Percentiles rank a stretch among this genome's conserved stretches.
Evolutionary conservation across 108 stramenopile genomes (phyloP).

Genomic region (Nitzschia putrida): DNA sequence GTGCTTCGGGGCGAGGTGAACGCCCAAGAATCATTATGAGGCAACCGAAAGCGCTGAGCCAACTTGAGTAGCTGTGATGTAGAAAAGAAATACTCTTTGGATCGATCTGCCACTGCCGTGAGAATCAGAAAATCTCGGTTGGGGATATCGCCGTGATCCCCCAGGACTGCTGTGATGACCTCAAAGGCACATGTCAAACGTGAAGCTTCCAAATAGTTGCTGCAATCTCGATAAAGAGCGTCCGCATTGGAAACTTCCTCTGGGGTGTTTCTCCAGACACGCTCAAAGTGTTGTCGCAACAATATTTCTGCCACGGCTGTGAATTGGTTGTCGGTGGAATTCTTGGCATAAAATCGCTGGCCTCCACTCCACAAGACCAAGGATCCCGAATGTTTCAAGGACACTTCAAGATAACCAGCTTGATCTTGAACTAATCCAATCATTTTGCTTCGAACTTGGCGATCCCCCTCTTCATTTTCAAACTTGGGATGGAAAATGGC

Average conservation of each 20-base stretch:
- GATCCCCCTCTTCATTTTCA: slow-evolving; percentile 69
- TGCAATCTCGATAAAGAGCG: slow-evolving; percentile 59
- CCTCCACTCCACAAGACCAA: slow-evolving; percentile 85
- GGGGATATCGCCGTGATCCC: slow-evolving; percentile 80
- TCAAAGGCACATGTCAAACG: slow-evolving; percentile 79
- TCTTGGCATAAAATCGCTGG: slow-evolving; percentile 80
- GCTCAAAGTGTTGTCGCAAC: slow-evolving; percentile 71
- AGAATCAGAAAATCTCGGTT: slow-evolving; percentile 74
- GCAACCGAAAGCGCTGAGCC: slow-evolving; percentile 70
- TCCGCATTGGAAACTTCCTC: slow-evolving; percentile 8
- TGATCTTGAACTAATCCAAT: slow-evolving; percentile 34
- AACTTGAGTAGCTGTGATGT: slow-evolving; percentile 63
- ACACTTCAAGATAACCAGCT: slow-evolving; percentile 77
- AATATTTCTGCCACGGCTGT: slow-evolving; percentile 71
- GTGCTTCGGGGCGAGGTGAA: slow-evolving; percentile 41
- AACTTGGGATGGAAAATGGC: slow-evolving; percentile 90
- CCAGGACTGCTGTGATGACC: slow-evolving; percentile 71
- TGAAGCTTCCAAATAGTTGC: slow-evolving; percentile 51
- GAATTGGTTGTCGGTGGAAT: slow-evolving; percentile 68
- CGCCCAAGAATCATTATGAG: slow-evolving; percentile 85
- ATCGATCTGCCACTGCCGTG: slow-evolving; percentile 69
- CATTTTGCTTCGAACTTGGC: slow-evolving; percentile 65
- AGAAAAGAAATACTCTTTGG: slow-evolving; percentile 55
- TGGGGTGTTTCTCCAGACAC: slow-evolving; percentile 31
- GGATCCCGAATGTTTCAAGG: slow-evolving; percentile 88